phyloP scores from a whole-genome alignment of 2,329 filamentous ascomycete genomes.

The Cordyceps cicadae region DNA sequence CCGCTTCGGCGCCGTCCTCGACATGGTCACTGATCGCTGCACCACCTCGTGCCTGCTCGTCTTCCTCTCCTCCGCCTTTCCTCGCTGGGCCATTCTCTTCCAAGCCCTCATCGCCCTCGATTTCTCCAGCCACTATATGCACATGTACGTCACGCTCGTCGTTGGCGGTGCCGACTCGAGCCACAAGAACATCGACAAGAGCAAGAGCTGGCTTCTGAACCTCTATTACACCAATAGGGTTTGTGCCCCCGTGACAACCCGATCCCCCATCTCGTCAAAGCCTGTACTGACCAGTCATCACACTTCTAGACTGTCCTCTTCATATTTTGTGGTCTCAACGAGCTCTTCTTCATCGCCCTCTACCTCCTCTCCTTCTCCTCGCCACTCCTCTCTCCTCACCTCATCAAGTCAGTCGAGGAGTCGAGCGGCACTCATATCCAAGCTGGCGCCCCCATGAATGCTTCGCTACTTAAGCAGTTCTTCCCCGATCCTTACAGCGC shows the following conservation, averaged over 20 bases:
- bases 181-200: conserved; percentile 91
- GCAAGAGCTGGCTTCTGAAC: conserved; percentile 80
- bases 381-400: conserved; percentile 76
- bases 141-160: conserved; percentile 92
- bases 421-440: conserved; percentile 45
- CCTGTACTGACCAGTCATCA: not conserved
- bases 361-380: conserved; percentile 97
- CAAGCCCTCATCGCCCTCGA: conserved; percentile 88
- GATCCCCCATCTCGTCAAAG: not conserved
- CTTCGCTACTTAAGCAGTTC: conserved; percentile 61
- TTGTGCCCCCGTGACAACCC: conserved; percentile 24
- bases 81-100: conserved; percentile 88
- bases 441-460: conserved; percentile 61
- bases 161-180: conserved; percentile 74
- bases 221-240: conserved; percentile 98
- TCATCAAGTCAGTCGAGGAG: conserved; percentile 56
- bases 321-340: conserved; percentile 81
- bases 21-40: conserved; percentile 98
- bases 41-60: conserved; percentile 92
- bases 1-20: conserved; percentile 89
- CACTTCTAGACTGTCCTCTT: conserved; percentile 71
- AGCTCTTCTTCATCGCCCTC: conserved; percentile 95
- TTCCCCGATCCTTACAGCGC: conserved; percentile 89
- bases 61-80: conserved; percentile 90
- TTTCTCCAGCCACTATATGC: conserved; percentile 94